Evolutionary conservation across 2,329 filamentous ascomycete genomes (phyloP).

Genomic region (Cercospora sesami): DNA sequence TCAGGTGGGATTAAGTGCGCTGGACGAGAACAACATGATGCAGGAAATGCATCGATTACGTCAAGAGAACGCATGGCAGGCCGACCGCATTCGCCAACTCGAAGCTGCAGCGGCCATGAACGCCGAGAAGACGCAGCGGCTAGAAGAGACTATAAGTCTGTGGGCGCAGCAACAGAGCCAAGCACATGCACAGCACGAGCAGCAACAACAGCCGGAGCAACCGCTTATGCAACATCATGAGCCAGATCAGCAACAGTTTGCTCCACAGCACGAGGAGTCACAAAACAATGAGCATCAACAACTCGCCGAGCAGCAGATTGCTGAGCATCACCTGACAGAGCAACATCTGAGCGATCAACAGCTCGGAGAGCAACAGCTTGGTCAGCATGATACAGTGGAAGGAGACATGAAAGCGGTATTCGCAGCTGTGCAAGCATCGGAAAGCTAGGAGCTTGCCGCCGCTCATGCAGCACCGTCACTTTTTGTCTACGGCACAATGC

Average conservation of each 20-base stretch:
- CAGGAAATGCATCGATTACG: slow-evolving; percentile 45
- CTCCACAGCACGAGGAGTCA: background rate
- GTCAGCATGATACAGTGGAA: slow-evolving; percentile 6
- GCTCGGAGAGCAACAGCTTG: background rate
- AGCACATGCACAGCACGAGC: slow-evolving; percentile 9
- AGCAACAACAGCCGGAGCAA: slow-evolving; percentile 10
- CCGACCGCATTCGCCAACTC: slow-evolving; percentile 35
- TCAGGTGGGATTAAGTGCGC: background rate
- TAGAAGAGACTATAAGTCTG: slow-evolving; percentile 20
- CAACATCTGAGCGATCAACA: slow-evolving; percentile 1
- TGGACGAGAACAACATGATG: slow-evolving; percentile 38
- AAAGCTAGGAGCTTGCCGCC: background rate
- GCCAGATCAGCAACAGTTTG: background rate
- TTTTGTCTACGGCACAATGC: background rate
- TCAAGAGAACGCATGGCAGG: slow-evolving; percentile 45
- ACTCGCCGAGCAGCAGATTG: slow-evolving; percentile 3
- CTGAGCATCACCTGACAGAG: background rate
- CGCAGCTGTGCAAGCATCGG: background rate
- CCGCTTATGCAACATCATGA: slow-evolving; percentile 1
- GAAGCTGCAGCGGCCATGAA: slow-evolving; percentile 22
- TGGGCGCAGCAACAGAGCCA: slow-evolving; percentile 15
- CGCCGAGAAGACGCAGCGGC: slow-evolving; percentile 13
- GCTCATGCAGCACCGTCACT: background rate
- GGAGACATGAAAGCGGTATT: slow-evolving; percentile 5
- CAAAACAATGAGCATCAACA: slow-evolving; percentile 3